A percentile compares a stretch with the other conserved stretches of the same genome.
These are phyloP conservation scores for Eleusine coracana DNA, from an alignment of 176 grass and related monocot species.

Conservation along the genomic window DNA sequence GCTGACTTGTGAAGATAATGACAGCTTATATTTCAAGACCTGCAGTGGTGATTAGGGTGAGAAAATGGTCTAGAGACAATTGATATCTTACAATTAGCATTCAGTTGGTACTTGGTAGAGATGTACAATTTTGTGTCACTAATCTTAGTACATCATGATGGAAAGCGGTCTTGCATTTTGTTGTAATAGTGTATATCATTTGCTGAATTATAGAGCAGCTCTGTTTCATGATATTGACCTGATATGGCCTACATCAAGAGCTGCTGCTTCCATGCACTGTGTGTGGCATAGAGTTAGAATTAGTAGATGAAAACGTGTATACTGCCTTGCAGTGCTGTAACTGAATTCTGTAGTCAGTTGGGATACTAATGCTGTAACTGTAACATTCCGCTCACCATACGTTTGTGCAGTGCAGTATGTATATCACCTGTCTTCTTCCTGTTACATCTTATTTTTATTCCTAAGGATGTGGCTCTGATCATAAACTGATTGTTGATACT, in stretches of 20 bases:
- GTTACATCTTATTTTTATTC: not conserved
- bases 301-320: not conserved
- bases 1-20: constrained; percentile 25
- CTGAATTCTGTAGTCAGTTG: not conserved
- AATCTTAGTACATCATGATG: constrained; percentile 29
- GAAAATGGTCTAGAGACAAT: constrained; percentile 30
- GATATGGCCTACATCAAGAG: not conserved
- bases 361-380: not conserved
- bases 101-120: constrained; percentile 6
- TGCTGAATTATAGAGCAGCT: constrained; percentile 13
- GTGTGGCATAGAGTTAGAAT: not conserved
- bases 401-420: not conserved
- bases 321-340: not conserved
- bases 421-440: not conserved
- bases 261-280: not conserved
- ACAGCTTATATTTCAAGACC: constrained; percentile 1
- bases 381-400: not conserved
- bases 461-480: not conserved
- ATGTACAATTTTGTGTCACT: constrained; percentile 43
- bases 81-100: constrained; percentile 11
- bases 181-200: constrained; percentile 32
- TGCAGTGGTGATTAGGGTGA: constrained; percentile 9
- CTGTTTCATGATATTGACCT: not conserved
- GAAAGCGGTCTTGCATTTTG: not conserved
- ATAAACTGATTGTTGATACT: not conserved